Base-by-base conservation (phyloP, 2,329 filamentous ascomycete species). In the Xylaria arbuscula region DNA sequence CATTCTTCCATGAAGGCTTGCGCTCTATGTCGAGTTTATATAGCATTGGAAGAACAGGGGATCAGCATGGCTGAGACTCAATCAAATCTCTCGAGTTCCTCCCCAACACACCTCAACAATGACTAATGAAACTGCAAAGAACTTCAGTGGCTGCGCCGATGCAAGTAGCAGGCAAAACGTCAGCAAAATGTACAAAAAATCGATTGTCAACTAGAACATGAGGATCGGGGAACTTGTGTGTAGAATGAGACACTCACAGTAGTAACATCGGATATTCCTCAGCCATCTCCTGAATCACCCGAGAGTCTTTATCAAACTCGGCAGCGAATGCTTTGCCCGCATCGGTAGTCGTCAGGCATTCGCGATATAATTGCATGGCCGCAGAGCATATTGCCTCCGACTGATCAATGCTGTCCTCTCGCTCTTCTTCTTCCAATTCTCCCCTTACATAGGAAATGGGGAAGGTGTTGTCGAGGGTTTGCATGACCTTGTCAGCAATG, bases 251-350 rank as follows among this genome's bases (percentile, higher is more conserved):
- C n/a, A 1, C 32, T 53, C 58, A 66, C 17, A 19, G 42, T 8
- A 66, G 56, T 17, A 62, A 62, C 17, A 56, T 17, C 7, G 53
- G 45, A 19, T 45, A 53, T n/a, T 57, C 45, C 24, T 50, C 9
- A 6, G 45, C 19, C 9, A n/a, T 15, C 13, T 59, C 15, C 1
- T 17, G 10, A 13, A 64, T 17, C n/a, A 1, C 9, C 2, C 13
- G 8, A 11, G 28, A 22, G n/a, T 64, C 55, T n/a, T 59, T 10
- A 0, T 28, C 1, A n/a, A 59, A 38, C 24, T 54, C 13, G 11
- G 2, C n/a, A 17, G 10, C 36, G n/a, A 64, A 24, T 15, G 17
- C 24, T 38, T 19, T 19, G 13, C 62, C 62, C 15, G 2, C 40
- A 15, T 40, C 10, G 2, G 57, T 66, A 3, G 8, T 62, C 2